A percentile compares a stretch with the other conserved stretches of the same genome.
These are phyloP conservation scores for Byssochlamys sp. DNA, from an alignment of 2,329 filamentous ascomycete genomes.

Conservation along the genomic window DNA sequence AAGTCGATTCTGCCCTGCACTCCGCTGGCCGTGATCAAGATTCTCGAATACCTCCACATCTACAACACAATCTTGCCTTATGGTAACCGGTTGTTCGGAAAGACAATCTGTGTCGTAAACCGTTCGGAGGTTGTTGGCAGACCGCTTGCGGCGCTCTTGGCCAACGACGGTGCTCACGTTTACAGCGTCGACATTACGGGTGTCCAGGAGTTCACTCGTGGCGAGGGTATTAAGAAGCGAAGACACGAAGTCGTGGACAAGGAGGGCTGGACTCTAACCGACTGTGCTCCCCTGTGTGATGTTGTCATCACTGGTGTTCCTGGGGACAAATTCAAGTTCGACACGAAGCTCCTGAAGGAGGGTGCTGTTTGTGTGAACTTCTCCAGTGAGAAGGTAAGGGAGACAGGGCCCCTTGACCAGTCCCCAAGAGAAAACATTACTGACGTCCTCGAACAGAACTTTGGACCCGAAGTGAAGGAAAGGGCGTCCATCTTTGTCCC, in stretches of 20 bases:
- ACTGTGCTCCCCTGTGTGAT: constrained; percentile 79
- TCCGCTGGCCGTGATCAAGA: constrained; percentile 90
- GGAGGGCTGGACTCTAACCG: constrained; percentile 65
- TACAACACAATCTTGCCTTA: constrained; percentile 92
- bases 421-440: not conserved
- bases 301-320: constrained; percentile 93
- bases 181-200: constrained; percentile 90
- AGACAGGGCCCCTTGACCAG: not conserved
- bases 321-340: constrained; percentile 78
- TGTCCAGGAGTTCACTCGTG: constrained; percentile 83
- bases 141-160: constrained; percentile 80
- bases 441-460: constrained; percentile 50
- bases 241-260: constrained; percentile 82
- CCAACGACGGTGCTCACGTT: constrained; percentile 90
- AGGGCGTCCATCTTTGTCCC: constrained; percentile 95
- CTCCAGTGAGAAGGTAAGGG: constrained; percentile 66
- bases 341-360: constrained; percentile 69
- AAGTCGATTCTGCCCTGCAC: constrained; percentile 95
- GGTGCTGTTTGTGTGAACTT: constrained; percentile 99
- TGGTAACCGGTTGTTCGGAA: constrained; percentile 84
- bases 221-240: constrained; percentile 72
- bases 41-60: constrained; percentile 86
- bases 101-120: constrained; percentile 93
- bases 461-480: constrained; percentile 79
- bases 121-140: constrained; percentile 90